A percentile compares a stretch with the other conserved stretches of the same genome.
These are phyloP conservation scores for Anisogramma anomala DNA, from an alignment of 2,329 filamentous ascomycete genomes.

Conservation along the genomic window DNA sequence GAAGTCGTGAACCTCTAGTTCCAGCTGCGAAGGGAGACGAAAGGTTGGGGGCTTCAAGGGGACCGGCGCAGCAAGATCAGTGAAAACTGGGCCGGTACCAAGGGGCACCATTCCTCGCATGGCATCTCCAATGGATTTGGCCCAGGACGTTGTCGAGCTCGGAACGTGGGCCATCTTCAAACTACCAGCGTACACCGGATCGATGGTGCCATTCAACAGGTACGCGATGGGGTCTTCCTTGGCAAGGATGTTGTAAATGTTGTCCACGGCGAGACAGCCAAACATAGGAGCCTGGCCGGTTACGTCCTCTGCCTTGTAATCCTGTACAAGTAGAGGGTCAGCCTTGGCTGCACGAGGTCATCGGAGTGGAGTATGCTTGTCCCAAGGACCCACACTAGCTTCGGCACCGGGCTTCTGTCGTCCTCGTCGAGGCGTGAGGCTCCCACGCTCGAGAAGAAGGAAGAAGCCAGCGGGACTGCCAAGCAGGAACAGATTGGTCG, in stretches of 20 bases:
- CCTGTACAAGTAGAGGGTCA: conserved; percentile 23
- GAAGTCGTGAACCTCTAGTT: conserved; percentile 93
- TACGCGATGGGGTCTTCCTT: conserved; percentile 72
- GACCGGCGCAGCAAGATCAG: conserved; percentile 19
- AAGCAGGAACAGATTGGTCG: conserved; percentile 75
- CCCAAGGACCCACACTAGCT: conserved; percentile 24
- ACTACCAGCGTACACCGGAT: conserved; percentile 63
- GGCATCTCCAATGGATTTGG: conserved; percentile 51
- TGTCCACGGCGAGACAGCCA: conserved; percentile 87
- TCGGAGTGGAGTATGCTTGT: no score
- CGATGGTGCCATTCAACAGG: conserved; percentile 80
- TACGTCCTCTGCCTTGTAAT: conserved; percentile 45
- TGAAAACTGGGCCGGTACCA: conserved; percentile 22
- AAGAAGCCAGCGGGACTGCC: conserved; percentile 93
- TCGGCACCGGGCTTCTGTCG: conserved; percentile 66
- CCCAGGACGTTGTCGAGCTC: conserved; percentile 52
- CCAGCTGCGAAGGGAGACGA: conserved; percentile 55
- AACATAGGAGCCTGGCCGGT: conserved; percentile 72
- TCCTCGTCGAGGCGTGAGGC: conserved; percentile 63
- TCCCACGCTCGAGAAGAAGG: conserved; percentile 64
- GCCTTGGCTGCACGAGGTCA: no score
- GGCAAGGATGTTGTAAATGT: conserved; percentile 84
- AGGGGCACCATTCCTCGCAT: conserved; percentile 52
- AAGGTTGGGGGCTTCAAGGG: conserved; percentile 27
- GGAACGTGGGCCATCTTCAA: conserved; percentile 73